A percentile compares a stretch with the other conserved stretches of the same genome.
Conservation (phyloP, 2,329 filamentous ascomycete genomes). For the Alternaria arbusti region DNA sequence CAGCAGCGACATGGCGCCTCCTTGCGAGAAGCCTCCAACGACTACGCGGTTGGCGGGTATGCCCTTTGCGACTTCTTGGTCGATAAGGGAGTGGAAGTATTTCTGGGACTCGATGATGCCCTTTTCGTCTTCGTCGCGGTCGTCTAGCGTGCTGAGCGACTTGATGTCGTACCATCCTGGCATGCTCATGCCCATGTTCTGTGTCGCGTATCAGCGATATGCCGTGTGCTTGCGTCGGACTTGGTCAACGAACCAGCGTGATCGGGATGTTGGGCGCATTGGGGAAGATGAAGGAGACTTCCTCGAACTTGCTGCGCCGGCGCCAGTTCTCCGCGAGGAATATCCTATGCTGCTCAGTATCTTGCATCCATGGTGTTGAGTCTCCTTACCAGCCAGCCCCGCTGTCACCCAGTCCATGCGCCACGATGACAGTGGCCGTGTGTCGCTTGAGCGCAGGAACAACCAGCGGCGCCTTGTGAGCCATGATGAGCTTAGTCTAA, state of each 20-base stretch:
- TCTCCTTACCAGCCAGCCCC: conserved; percentile 72
- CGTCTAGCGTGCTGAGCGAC: conserved; percentile 54
- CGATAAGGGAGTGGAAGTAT: conserved; percentile 80
- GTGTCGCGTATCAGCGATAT: conserved; percentile 5
- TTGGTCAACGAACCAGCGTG: conserved; percentile 66
- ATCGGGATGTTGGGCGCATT: conserved; percentile 88
- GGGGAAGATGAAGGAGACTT: conserved; percentile 93
- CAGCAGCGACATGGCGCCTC: conserved; percentile 85
- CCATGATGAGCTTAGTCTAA: conserved; percentile 26
- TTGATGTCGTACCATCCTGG: conserved; percentile 85
- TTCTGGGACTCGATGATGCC: conserved; percentile 76
- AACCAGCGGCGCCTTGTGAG: conserved; percentile 62
- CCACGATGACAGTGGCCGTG: conserved; percentile 93
- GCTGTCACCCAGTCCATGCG: conserved; percentile 86
- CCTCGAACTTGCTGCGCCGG: conserved; percentile 76
- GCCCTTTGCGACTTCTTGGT: conserved; percentile 78
- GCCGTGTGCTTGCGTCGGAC: neutral
- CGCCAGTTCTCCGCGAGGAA: conserved; percentile 88
- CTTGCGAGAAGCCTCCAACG: conserved; percentile 84
- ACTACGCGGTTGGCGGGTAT: conserved; percentile 85
- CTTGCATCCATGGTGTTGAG: neutral
- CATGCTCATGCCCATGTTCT: conserved; percentile 81
- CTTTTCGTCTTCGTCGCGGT: conserved; percentile 66
- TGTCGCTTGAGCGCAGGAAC: conserved; percentile 82
- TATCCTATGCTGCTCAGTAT: conserved; percentile 57